Evolutionary conservation across 1,139 yeast genomes (phyloP), one percentile per base, ranked within the genome.

Genomic region (Kodamaea anthophila): DNA sequence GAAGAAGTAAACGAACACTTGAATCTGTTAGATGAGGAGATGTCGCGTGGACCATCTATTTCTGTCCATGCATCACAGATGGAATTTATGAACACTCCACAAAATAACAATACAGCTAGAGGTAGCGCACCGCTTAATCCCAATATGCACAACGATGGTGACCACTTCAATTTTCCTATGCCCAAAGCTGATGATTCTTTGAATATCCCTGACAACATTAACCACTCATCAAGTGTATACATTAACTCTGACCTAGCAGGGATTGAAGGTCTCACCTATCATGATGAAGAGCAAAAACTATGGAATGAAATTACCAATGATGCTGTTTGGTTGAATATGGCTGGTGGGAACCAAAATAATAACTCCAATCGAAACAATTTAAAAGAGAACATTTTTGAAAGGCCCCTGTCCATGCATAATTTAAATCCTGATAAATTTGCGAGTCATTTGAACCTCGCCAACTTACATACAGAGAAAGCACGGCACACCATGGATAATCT

Each of bases 241-340:
- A 44, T 55, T 8, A 55, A 57, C 29, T 43, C 58, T 49, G 58
- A 60, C 32, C 51, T 60, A 33, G 58, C 62, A 1, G 71, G 70
- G 4, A 64, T 66, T 22, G 73, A 65, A 43, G 72, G 71, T 4
- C 50, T 64, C 23, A 58, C 70, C 0, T 61, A 60, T 34, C 44
- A 62, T 19, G 65, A 60, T 28, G 71, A 65, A 31, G 86, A 81
- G 44, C 70, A 74, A 42, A 70, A 80, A 43, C 53, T 85, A 31
- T 77, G 93, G 88, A 74, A 75, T 49, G 85, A 80, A 44, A 75
- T 82, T 38, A 74, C 85, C 3, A 70, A 70, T 48, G 86, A 75
- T 48, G 86, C 93, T 9, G 81, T 68, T 48, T 81, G 91, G 91
- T 53, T 80, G 30, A 55, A 50, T 35, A 49, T 49, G 9, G 40